phyloP scores from a whole-genome alignment of 1,284 basidiomycete species.

The Thelephora terrestris region DNA sequence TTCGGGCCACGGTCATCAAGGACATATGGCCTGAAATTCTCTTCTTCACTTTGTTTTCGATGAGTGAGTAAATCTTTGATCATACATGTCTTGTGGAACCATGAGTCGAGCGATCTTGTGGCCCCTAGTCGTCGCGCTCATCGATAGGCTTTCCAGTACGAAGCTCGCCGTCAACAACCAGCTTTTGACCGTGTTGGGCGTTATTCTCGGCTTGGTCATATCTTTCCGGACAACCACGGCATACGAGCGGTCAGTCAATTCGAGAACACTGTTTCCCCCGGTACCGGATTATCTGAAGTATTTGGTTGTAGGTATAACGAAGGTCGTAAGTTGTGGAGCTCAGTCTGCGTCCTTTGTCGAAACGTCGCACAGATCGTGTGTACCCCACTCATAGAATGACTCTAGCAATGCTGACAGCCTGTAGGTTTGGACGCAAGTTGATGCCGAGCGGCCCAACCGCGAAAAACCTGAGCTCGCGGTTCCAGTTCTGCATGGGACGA shows the following conservation, averaged over 20 bases:
- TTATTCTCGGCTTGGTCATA: slow-evolving; percentile 30
- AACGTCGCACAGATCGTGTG: slow-evolving; percentile 44
- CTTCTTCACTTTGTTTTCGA: slow-evolving; percentile 44
- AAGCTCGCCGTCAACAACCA: slow-evolving; percentile 33
- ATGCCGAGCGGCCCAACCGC: slow-evolving; percentile 33
- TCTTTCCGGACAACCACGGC: slow-evolving; percentile 39
- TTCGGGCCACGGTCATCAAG: slow-evolving; percentile 51
- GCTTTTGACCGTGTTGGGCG: slow-evolving; percentile 34
- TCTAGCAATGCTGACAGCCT: not conserved
- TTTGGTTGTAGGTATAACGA: slow-evolving; percentile 38
- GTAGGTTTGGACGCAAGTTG: slow-evolving; percentile 56
- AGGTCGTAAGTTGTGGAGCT: slow-evolving; percentile 55
- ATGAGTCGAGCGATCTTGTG: slow-evolving; percentile 2
- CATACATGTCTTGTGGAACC: not conserved
- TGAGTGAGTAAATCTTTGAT: slow-evolving; percentile 29
- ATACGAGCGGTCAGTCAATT: slow-evolving; percentile 47
- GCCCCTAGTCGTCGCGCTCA: slow-evolving; percentile 40
- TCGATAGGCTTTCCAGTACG: slow-evolving; percentile 34
- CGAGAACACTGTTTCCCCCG: not conserved
- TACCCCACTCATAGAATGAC: slow-evolving; percentile 1
- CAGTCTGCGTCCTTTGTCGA: slow-evolving; percentile 40
- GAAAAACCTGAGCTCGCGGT: slow-evolving; percentile 20
- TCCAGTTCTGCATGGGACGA: slow-evolving; percentile 36
- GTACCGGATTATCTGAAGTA: not conserved
- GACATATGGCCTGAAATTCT: slow-evolving; percentile 53